These are phyloP conservation scores for Rauvolfia tetraphylla DNA, from an alignment of 257 asterid species.

Conservation along the genomic window DNA sequence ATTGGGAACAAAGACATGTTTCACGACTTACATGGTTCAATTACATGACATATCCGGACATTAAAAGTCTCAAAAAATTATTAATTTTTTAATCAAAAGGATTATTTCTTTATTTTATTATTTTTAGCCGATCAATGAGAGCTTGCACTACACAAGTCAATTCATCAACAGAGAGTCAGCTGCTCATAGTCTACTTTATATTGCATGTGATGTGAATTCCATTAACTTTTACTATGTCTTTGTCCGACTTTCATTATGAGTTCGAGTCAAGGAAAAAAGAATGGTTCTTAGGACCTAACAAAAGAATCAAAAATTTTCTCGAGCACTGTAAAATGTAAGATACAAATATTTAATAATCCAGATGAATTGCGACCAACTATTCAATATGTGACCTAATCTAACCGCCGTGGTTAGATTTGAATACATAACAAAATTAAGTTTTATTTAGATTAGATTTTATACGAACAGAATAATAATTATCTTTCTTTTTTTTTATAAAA, in stretches of 20 bases:
- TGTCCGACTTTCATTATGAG: background rate
- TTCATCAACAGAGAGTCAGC: constrained; percentile 1
- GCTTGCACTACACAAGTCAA: background rate
- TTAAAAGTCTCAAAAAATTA: too few species aligned
- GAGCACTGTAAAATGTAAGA: background rate
- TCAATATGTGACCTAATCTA: too few species aligned
- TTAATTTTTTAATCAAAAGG: background rate
- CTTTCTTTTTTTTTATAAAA: too few species aligned
- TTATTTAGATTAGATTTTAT: too few species aligned
- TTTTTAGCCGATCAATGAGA: too few species aligned
- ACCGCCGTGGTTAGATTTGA: too few species aligned
- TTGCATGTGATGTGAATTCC: background rate
- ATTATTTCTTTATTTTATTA: background rate
- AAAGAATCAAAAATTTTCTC: background rate
- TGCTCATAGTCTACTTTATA: background rate
- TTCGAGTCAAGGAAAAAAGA: background rate
- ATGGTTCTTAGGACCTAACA: background rate
- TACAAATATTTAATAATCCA: background rate
- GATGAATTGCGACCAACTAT: too few species aligned
- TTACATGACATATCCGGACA: too few species aligned
- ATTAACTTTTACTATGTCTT: background rate
- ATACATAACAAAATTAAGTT: too few species aligned
- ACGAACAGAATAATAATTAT: too few species aligned
- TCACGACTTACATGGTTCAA: background rate
- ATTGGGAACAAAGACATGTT: background rate